Evolutionary conservation across 2,329 filamentous ascomycete species (phyloP), one percentile per base, ranked within the genome.

Genomic region (Cladosporium cucumerinum): DNA sequence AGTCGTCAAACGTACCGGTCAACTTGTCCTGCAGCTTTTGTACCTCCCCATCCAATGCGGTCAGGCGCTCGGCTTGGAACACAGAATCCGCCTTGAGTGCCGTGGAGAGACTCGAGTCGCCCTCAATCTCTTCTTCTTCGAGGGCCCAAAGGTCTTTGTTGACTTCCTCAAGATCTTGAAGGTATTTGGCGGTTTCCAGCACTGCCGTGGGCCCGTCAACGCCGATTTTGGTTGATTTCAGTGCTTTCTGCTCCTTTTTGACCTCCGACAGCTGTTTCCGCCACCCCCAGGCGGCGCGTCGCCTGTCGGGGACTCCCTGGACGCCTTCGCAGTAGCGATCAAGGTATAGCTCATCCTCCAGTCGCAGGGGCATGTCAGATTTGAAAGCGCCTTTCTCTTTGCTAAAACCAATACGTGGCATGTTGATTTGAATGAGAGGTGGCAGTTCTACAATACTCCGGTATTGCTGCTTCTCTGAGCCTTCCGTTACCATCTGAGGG

Each of bases 351-450:
- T 85, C 88, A 69, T 95, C 89, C 5, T 89, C 88, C n/a, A 99
- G 86, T 23, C 87, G 83, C 14, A 99, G 85, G 12, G 91, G 87
- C 66, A 93, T 88, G 62, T 87, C 87, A 30, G 93, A 92, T 74
- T 96, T 96, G 72, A 82, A 85, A 2, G 86, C 83, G n/a, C 72
- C 71, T 64, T 84, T 84, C 51, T 84, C 84, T 7, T 85, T 84
- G 68, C 92, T 88, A 59, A 87, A 92, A 66, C 89, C 88, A 4
- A 91, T 89, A 5, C 95, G 88, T 74, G 96, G 92, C 34, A 99
- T 91, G 69, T 93, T 90, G 52, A 99, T 87, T 72, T 97, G 93
- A 21, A 98, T 81, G 34, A 99, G 86, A 0, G 93, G 93, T 0
- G 95, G 93, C n/a, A 74, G 51, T 2, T 65, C 61, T 1, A 65